Evolutionary conservation across 2,329 filamentous ascomycete species (phyloP).

Genomic region (Aspergillus viridinutans): DNA sequence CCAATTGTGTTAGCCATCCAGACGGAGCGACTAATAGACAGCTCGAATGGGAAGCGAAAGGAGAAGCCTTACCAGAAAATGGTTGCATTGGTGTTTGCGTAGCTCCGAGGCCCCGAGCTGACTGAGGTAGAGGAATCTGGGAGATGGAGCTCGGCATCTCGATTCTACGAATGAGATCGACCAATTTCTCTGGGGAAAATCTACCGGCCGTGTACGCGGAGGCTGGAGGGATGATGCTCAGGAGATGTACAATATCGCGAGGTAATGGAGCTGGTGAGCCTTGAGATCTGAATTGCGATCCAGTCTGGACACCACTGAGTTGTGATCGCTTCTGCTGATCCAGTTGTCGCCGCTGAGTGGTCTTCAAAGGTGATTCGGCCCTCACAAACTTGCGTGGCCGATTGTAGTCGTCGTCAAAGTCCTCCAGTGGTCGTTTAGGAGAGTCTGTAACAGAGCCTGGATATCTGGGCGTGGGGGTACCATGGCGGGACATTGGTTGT

Average conservation of each 20-base stretch:
- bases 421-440: slow-evolving; percentile 62
- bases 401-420: slow-evolving; percentile 65
- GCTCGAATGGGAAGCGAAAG: background rate
- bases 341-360: slow-evolving; percentile 76
- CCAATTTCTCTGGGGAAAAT: slow-evolving; percentile 67
- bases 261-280: slow-evolving; percentile 64
- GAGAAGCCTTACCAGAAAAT: slow-evolving; percentile 30
- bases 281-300: slow-evolving; percentile 48
- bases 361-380: slow-evolving; percentile 90
- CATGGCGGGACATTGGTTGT: slow-evolving; percentile 25
- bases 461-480: slow-evolving; percentile 34
- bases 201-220: slow-evolving; percentile 67
- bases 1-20: slow-evolving; percentile 2
- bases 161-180: slow-evolving; percentile 66
- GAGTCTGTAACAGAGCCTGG: slow-evolving; percentile 39
- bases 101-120: slow-evolving; percentile 26
- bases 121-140: slow-evolving; percentile 36
- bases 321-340: slow-evolving; percentile 63
- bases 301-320: slow-evolving; percentile 25
- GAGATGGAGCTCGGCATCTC: slow-evolving; percentile 55
- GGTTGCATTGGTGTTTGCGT: slow-evolving; percentile 23
- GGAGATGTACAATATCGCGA: slow-evolving; percentile 57
- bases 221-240: slow-evolving; percentile 71
- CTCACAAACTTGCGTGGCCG: slow-evolving; percentile 82
- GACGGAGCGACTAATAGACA: background rate